These are phyloP conservation scores for Phytophthora sp. DNA, from an alignment of 352 stramenopile species.

Conservation along the genomic window DNA sequence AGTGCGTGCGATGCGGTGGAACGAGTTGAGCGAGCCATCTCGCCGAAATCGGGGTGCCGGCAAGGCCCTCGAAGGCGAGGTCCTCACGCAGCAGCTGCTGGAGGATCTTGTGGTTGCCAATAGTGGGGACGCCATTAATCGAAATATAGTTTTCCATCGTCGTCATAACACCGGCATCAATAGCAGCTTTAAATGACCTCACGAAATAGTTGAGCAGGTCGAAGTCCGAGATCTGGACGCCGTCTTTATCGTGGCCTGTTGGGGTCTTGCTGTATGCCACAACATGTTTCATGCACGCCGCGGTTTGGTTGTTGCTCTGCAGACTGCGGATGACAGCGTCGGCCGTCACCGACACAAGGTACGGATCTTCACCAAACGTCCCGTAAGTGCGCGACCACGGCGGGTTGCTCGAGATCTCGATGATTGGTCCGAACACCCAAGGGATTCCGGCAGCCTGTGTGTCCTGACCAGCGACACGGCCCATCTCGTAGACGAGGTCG, in stretches of 20 bases:
- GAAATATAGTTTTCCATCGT: slow-evolving; percentile 95
- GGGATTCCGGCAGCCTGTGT: slow-evolving; percentile 83
- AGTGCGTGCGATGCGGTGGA: slow-evolving; percentile 56
- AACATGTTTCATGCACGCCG: slow-evolving; percentile 90
- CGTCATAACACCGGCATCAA: slow-evolving; percentile 74
- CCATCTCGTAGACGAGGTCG: no score
- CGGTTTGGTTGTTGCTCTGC: slow-evolving; percentile 68
- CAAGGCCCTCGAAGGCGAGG: slow-evolving; percentile 82
- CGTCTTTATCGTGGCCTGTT: slow-evolving; percentile 81
- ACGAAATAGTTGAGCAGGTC: slow-evolving; percentile 87
- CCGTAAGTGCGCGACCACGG: slow-evolving; percentile 91
- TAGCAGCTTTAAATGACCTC: slow-evolving; percentile 71
- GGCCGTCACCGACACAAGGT: slow-evolving; percentile 75
- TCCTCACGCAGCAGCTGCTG: slow-evolving; percentile 80
- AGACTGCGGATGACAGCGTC: slow-evolving; percentile 76
- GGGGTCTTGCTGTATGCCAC: slow-evolving; percentile 85
- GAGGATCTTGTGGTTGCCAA: slow-evolving; percentile 87
- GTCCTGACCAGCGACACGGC: background rate
- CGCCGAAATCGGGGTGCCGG: slow-evolving; percentile 92
- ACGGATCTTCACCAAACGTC: slow-evolving; percentile 93
- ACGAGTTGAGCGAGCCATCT: slow-evolving; percentile 90
- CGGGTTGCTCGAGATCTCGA: slow-evolving; percentile 84
- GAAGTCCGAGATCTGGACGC: slow-evolving; percentile 68
- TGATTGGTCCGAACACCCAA: slow-evolving; percentile 91
- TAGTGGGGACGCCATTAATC: slow-evolving; percentile 88